phyloP scores from a whole-genome alignment of 495 filamentous ascomycete genomes.

The Xylaria grammica region DNA sequence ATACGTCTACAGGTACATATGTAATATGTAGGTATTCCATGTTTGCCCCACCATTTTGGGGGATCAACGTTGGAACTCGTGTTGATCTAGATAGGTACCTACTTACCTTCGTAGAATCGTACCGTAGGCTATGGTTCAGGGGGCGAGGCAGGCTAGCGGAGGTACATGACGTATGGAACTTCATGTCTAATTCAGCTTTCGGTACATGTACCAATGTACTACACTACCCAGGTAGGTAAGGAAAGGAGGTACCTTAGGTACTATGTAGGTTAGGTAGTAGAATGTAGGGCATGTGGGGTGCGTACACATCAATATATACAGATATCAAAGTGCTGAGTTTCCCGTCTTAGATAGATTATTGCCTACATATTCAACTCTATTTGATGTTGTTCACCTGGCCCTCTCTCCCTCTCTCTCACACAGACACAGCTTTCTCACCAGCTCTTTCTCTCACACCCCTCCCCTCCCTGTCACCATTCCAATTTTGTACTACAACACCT shows the following conservation, averaged over 20 bases:
- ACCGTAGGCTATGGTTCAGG: too few relatives aligned
- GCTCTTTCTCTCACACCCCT: neutral
- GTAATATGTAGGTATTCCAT: too few relatives aligned
- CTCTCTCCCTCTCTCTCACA: neutral
- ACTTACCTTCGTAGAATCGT: too few relatives aligned
- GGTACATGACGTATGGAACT: slow-evolving; percentile 5
- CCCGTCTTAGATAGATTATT: slow-evolving; percentile 11
- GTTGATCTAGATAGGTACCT: neutral
- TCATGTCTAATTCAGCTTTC: neutral
- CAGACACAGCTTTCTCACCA: too few relatives aligned
- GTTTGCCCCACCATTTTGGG: neutral
- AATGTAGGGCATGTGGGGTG: neutral
- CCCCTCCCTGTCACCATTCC: neutral
- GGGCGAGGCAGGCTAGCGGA: neutral
- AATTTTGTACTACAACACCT: neutral
- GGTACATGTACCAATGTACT: too few relatives aligned
- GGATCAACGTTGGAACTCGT: slow-evolving; percentile 9
- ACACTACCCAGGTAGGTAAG: neutral
- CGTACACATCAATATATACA: slow-evolving; percentile 5
- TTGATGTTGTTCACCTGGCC: neutral
- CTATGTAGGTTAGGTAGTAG: too few relatives aligned
- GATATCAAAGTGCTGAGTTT: neutral
- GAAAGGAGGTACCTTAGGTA: neutral
- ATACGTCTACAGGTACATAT: neutral
- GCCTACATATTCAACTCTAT: slow-evolving; percentile 7